phyloP scores from a whole-genome alignment of 176 grass and related monocot species.

The Luzula sylvatica region DNA sequence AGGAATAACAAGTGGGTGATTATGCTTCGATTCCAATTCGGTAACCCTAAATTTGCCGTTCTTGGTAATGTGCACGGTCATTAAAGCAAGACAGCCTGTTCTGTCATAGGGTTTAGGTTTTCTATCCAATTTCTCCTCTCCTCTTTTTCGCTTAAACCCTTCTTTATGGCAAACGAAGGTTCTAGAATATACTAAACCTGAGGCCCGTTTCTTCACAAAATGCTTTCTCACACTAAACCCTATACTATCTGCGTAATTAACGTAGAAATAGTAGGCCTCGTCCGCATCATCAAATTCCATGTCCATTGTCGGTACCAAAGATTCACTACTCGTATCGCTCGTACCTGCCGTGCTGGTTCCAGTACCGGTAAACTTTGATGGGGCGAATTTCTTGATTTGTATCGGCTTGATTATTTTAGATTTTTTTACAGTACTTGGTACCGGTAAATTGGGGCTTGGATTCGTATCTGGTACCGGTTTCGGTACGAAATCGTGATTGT shows the following conservation, averaged over 20 bases:
- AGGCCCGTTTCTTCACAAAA: constrained; percentile 33
- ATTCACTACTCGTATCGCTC: background rate
- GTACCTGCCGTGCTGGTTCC: constrained; percentile 10
- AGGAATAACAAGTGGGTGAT: constrained; percentile 37
- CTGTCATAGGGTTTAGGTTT: constrained; percentile 26
- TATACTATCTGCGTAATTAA: constrained; percentile 31
- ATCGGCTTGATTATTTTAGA: background rate
- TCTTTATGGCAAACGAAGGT: constrained; percentile 43
- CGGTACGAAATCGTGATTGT: constrained; percentile 25
- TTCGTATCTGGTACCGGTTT: background rate
- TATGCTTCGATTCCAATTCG: constrained; percentile 29
- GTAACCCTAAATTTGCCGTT: constrained; percentile 42
- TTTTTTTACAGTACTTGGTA: background rate
- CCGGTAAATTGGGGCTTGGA: background rate
- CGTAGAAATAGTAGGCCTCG: constrained; percentile 35
- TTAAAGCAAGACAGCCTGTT: constrained; percentile 34
- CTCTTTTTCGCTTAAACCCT: constrained; percentile 29
- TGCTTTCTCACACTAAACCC: constrained; percentile 43
- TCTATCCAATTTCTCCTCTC: constrained; percentile 6
- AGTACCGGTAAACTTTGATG: background rate
- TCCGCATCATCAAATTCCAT: constrained; percentile 47
- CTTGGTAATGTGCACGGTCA: constrained; percentile 35
- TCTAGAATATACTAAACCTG: constrained; percentile 35
- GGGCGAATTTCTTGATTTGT: constrained; percentile 11
- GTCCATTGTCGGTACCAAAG: constrained; percentile 27